Conservation (phyloP, 441 rosid species). For the Bruguiera hainesii region DNA sequence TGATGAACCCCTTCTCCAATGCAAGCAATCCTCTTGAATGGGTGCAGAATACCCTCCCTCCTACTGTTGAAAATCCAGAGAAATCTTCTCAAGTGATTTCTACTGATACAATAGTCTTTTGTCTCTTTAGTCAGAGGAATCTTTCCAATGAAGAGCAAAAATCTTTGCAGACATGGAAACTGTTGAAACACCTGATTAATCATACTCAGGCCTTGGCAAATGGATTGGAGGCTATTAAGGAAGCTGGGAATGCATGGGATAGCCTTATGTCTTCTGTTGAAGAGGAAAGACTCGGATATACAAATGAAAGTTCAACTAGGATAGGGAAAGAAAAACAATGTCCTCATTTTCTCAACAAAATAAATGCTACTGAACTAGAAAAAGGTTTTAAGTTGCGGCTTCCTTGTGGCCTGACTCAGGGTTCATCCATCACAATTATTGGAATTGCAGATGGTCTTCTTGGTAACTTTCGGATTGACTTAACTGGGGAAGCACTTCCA, state of each 20-base stretch:
- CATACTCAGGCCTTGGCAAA: constrained; percentile 62
- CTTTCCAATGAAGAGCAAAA: constrained; percentile 56
- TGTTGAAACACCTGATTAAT: constrained; percentile 53
- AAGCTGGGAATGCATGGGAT: constrained; percentile 84
- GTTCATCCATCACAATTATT: constrained; percentile 85
- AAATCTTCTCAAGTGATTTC: constrained; percentile 61
- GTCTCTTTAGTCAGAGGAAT: constrained; percentile 61
- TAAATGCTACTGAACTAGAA: constrained; percentile 65
- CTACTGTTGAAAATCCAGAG: constrained; percentile 48
- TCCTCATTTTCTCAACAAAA: constrained; percentile 77
- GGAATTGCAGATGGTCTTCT: constrained; percentile 88
- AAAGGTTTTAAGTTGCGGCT: constrained; percentile 48
- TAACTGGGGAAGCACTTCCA: constrained; percentile 88
- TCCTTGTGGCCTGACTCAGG: constrained; percentile 95
- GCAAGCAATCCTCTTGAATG: constrained; percentile 73
- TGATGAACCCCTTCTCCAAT: constrained; percentile 45
- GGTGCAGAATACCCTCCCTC: constrained; percentile 50
- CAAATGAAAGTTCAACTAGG: constrained; percentile 44
- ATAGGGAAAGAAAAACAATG: constrained; percentile 70
- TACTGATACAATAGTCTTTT: constrained; percentile 40
- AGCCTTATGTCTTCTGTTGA: constrained; percentile 65
- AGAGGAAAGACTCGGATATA: constrained; percentile 47
- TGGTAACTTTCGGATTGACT: constrained; percentile 79
- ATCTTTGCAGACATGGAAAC: constrained; percentile 75
- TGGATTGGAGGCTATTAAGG: constrained; percentile 89